Conservation (phyloP, 331 rosid species). For the Telfairia occidentalis region DNA sequence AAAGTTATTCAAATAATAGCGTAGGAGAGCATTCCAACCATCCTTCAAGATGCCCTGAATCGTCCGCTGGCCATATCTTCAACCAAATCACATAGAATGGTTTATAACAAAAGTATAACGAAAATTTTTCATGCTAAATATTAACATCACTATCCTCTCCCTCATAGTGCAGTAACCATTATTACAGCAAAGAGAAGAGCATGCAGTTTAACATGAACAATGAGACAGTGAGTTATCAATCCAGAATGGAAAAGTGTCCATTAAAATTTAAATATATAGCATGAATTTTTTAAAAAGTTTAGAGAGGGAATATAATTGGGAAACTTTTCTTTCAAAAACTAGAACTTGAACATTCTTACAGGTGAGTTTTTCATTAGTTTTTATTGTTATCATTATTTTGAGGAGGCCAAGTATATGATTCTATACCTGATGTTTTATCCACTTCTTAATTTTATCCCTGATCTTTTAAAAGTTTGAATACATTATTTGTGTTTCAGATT, state of each 20-base stretch:
- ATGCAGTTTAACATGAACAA: not conserved
- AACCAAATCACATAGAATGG: conserved; percentile 23
- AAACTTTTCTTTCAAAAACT: no score
- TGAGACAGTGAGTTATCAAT: not conserved
- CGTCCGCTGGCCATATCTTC: conserved; percentile 82
- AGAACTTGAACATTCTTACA: no score
- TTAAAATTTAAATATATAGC: no score
- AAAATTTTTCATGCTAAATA: not conserved
- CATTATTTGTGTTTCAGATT: no score
- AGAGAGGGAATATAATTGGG: no score
- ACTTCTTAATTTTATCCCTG: no score
- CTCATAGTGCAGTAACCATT: not conserved
- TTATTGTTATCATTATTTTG: no score
- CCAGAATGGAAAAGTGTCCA: not conserved
- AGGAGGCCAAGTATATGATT: no score
- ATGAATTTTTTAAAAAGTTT: no score
- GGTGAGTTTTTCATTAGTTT: no score
- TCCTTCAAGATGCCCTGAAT: conserved; percentile 64
- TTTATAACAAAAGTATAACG: not conserved
- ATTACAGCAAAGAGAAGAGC: not conserved
- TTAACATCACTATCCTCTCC: not conserved
- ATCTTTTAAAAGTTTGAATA: no score
- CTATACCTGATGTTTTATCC: not conserved
- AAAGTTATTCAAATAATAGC: conserved; percentile 83
- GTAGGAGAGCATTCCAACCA: conserved; percentile 60